A percentile compares a stretch with the other conserved stretches of the same genome.
Evolutionary conservation across 1,139 yeast genomes (phyloP).

Genomic region (Schwanniomyces etchellsii): DNA sequence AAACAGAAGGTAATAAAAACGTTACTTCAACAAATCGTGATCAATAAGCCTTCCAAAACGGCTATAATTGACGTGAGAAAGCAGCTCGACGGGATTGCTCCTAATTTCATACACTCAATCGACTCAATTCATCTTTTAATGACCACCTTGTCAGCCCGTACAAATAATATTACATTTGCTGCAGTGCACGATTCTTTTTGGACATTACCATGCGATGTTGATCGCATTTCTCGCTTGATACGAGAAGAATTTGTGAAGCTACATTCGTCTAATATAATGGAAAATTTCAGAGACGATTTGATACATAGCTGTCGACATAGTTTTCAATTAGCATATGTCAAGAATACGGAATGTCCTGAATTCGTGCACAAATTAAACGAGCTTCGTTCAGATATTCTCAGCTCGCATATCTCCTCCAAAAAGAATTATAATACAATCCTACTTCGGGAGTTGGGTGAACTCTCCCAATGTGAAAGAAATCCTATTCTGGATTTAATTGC

Average conservation of each 20-base stretch:
- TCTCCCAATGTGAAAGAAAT: conserved; percentile 6
- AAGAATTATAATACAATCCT: conserved; percentile 9
- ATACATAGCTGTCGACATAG: conserved; percentile 16
- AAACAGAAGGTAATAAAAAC: conserved; percentile 14
- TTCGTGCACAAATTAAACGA: conserved; percentile 11
- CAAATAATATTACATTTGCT: conserved; percentile 22
- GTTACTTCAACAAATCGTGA: conserved; percentile 20
- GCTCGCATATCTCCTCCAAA: neutral
- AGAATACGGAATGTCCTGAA: conserved; percentile 12
- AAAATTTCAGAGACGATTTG: conserved; percentile 22
- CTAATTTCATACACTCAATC: conserved; percentile 41
- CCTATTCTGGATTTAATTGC: conserved; percentile 10
- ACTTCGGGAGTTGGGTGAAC: conserved; percentile 10
- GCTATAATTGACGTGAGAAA: conserved; percentile 24
- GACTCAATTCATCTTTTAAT: conserved; percentile 37
- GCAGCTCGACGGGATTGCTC: conserved; percentile 37
- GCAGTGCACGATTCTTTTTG: conserved; percentile 44
- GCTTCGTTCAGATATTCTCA: conserved; percentile 10
- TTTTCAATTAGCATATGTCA: conserved; percentile 32
- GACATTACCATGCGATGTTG: conserved; percentile 35
- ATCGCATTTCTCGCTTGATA: conserved; percentile 17
- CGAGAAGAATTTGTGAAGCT: conserved; percentile 32
- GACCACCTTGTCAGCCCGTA: conserved; percentile 24
- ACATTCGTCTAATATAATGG: conserved; percentile 23
- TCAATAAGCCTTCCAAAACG: conserved; percentile 12